Evolutionary conservation across 1,284 basidiomycete species (phyloP), one percentile per base, ranked within the genome.

Genomic region (Sanghuangporus baumii): DNA sequence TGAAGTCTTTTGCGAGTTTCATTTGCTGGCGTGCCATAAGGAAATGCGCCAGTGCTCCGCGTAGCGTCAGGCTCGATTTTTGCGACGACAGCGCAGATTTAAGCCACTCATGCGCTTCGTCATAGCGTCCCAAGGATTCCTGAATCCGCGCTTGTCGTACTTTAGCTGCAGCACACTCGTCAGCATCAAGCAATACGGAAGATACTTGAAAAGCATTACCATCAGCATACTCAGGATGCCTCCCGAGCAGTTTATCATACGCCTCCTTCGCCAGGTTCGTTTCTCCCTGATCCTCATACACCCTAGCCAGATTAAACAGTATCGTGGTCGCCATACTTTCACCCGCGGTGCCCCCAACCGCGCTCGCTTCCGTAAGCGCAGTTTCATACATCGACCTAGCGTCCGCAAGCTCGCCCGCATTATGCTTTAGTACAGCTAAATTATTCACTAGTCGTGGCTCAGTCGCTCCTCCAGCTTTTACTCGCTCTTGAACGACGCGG

Each of bases 201-300:
- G 43, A 6, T 31, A 31, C 3, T 1, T 31, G 5, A 7, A 55
- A 37, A 48, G 20, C 78, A 88, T 64, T 68, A 95, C 94, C 95
- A 72, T 97, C 95, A 52, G 93, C 84, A 72, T 96, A 97, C 75
- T 97, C 95, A 0, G 94, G 92, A 78, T 98, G 94, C 61, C 90
- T 82, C 16, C 84, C 77, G 34, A 97, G 74, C 6, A 98, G 79
- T 71, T 93, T 93, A 54, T 89, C 85, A 69, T 95, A 97, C 6
- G 92, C 92, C 67, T 90, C 89, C 65, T 82, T 87, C 9, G 94
- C 94, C 68, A 88, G 81, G 1, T 75, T 78, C 2, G 81, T 78
- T 50, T 92, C 87, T 0, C 89, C 88, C 61, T 84, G 79, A 60
- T 94, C 91, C 73, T 98, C 95, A 69, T 93, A 94, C 14, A 90